Evolutionary conservation across 257 asterid species (phyloP), one percentile per base, ranked within the genome.

Genomic region (Solanum piurae): DNA sequence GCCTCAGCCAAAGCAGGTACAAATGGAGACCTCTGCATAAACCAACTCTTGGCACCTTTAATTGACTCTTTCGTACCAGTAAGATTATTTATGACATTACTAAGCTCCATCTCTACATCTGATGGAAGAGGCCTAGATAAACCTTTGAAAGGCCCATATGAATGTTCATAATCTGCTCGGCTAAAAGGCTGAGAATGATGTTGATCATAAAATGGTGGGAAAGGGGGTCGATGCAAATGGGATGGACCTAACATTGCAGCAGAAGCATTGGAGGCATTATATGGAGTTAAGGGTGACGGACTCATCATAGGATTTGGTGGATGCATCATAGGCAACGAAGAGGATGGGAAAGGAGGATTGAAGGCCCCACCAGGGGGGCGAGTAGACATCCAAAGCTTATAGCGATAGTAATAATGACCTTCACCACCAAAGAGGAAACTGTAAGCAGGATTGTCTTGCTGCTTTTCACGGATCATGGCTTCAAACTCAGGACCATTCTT

Each of bases 401-500:
- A 93, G 10, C 95, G 94, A 90, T 97, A 97, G 92, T 97, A 97
- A 90, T 90, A 92, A 92, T 95, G 95, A 86, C 99, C 99, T 80
- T 97, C 99, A 8, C 99, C 98, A n/a, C 98, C 98, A 89, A 97
- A 97, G 60, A 97, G 96, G 88, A 97, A 97, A 86, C 94, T 72
- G 86, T 95, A 97, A 69, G 94, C 98, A 21, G 99, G 98, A 91
- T 97, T 97, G 76, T 97, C 98, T 90, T 93, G 94, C 94, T 97
- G 98, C 86, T 98, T 94, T 89, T 97, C 98, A 72, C 99, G 98
- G 62, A 97, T 97, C 94, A 97, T 94, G 86, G 96, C 97, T 92
- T 97, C 99, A 89, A 97, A 95, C 89, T 95, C 99, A 0, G 99
- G 99, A 71, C 98, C 99, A 76, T 95, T 97, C 92, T 97, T 97